A percentile compares a stretch with the other conserved stretches of the same genome.
phyloP scores from a whole-genome alignment of 2,329 filamentous ascomycete genomes.

The Colletotrichum sp. region DNA sequence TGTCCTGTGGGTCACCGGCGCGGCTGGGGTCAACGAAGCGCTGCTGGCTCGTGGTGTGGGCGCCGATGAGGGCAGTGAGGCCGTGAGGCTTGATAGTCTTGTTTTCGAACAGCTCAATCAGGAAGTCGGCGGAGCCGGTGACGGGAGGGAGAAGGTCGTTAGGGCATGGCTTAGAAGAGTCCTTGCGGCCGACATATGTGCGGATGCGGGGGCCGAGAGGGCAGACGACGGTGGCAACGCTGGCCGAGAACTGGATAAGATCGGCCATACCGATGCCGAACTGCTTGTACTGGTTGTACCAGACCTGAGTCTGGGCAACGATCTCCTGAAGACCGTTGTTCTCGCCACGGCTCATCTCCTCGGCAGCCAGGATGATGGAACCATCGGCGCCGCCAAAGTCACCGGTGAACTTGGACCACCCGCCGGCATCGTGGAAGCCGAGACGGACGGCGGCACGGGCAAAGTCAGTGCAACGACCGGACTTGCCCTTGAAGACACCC shows the following conservation, averaged over 20 bases:
- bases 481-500: slow-evolving; percentile 36
- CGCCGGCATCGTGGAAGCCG: slow-evolving; percentile 53
- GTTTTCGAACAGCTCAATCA: slow-evolving; percentile 53
- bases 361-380: slow-evolving; percentile 42
- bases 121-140: slow-evolving; percentile 44
- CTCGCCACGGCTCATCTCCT: slow-evolving; percentile 41
- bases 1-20: slow-evolving; percentile 53
- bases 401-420: slow-evolving; percentile 42
- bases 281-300: slow-evolving; percentile 43
- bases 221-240: slow-evolving; percentile 52
- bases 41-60: slow-evolving; percentile 57
- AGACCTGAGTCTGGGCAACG: slow-evolving; percentile 38
- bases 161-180: slow-evolving; percentile 43
- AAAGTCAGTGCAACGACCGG: slow-evolving; percentile 45
- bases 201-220: slow-evolving; percentile 52
- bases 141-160: slow-evolving; percentile 47
- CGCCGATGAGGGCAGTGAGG: slow-evolving; percentile 59
- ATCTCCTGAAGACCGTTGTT: slow-evolving; percentile 54
- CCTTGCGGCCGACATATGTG: slow-evolving; percentile 56
- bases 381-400: slow-evolving; percentile 50
- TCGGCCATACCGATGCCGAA: slow-evolving; percentile 54
- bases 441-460: slow-evolving; percentile 50
- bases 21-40: slow-evolving; percentile 45
- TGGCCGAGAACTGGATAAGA: slow-evolving; percentile 58
- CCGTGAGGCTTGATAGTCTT: slow-evolving; percentile 58